Percentiles rank a stretch among this genome's conserved stretches.
phyloP scores from a whole-genome alignment of 257 asterid species.

The Solanum chaucha region DNA sequence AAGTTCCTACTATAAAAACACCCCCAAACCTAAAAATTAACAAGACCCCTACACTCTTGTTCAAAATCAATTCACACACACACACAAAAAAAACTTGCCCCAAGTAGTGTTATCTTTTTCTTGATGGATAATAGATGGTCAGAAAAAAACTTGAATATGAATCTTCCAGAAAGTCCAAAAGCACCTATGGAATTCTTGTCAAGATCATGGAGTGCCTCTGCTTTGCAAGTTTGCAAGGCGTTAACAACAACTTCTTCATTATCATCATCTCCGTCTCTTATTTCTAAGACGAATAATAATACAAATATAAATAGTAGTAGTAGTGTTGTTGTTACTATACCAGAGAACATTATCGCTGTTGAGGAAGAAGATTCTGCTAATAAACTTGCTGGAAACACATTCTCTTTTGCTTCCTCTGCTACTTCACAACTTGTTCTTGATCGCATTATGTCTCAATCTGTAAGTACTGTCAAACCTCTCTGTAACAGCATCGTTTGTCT shows the following conservation, averaged over 20 bases:
- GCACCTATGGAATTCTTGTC: conserved; percentile 94
- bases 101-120: not conserved
- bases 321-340: conserved; percentile 17
- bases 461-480: conserved; percentile 11
- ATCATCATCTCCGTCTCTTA: conserved; percentile 14
- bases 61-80: not conserved
- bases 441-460: conserved; percentile 96
- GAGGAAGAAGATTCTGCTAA: conserved; percentile 54
- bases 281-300: conserved; percentile 5
- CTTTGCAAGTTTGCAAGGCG: conserved; percentile 69
- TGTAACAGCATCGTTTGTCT: no score
- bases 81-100: not conserved
- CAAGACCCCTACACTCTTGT: not conserved
- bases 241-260: conserved; percentile 36
- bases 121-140: conserved; percentile 57
- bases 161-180: conserved; percentile 93
- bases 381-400: conserved; percentile 73
- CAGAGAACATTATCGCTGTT: conserved; percentile 30
- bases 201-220: conserved; percentile 96
- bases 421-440: conserved; percentile 97
- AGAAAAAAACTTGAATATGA: conserved; percentile 38
- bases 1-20: not conserved
- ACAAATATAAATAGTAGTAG: no score
- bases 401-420: conserved; percentile 87
- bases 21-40: not conserved